A percentile compares a stretch with the other conserved stretches of the same genome.
phyloP scores from a whole-genome alignment of 2,329 filamentous ascomycete species.

The Graphium sp. region DNA sequence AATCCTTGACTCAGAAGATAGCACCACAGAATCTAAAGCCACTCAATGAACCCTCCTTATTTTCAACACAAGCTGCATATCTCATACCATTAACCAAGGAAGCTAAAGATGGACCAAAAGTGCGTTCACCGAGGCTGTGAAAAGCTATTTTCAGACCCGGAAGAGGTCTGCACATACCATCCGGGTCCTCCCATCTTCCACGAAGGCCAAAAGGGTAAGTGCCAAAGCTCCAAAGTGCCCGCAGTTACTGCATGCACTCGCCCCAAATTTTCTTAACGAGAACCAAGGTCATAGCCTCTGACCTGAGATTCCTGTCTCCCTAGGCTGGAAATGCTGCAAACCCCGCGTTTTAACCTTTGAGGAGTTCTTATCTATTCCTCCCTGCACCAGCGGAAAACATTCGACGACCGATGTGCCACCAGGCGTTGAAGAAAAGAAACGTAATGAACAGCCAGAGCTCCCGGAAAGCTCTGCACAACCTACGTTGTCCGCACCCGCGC shows the following conservation, averaged over 20 bases:
- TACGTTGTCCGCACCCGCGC: conserved; percentile 21
- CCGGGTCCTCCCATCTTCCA: conserved; percentile 90
- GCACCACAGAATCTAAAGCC: too few species aligned
- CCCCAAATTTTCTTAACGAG: background rate
- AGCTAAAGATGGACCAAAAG: conserved; percentile 64
- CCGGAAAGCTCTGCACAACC: conserved; percentile 36
- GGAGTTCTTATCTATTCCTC: conserved; percentile 84
- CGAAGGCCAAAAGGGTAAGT: conserved; percentile 90
- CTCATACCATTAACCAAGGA: too few species aligned
- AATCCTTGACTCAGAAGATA: too few species aligned
- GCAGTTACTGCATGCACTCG: background rate
- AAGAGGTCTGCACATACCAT: conserved; percentile 85
- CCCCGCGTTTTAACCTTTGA: conserved; percentile 92
- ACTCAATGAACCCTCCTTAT: too few species aligned
- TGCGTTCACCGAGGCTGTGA: conserved; percentile 95
- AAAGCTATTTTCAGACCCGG: conserved; percentile 59
- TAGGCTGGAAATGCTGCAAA: conserved; percentile 99
- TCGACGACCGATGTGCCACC: conserved; percentile 64
- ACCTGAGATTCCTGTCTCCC: background rate
- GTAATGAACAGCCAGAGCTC: conserved; percentile 21
- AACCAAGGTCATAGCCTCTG: too few species aligned
- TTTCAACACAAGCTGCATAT: too few species aligned
- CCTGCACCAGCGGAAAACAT: conserved; percentile 87
- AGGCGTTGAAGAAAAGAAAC: conserved; percentile 39
- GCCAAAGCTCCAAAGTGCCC: conserved; percentile 5